Evolutionary conservation across 2,329 filamentous ascomycete species (phyloP).

Genomic region (Didymella arachidicola): DNA sequence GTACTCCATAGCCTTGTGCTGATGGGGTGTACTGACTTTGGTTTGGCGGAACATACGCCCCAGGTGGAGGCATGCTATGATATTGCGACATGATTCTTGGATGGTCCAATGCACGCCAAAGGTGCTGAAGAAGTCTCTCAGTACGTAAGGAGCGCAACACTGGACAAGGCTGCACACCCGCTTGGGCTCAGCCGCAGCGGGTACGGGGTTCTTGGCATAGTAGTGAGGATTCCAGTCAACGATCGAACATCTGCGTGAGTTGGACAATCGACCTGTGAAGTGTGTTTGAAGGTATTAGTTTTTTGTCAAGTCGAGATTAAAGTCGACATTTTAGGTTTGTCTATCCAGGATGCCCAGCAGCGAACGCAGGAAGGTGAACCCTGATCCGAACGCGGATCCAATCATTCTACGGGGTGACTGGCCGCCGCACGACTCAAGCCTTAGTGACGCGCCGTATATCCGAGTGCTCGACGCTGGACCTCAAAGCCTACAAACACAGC

Average conservation of each 20-base stretch:
- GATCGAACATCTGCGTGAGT: neutral
- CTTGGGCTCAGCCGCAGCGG: conserved; percentile 20
- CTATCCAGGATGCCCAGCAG: conserved; percentile 1
- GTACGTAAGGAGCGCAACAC: conserved; percentile 4
- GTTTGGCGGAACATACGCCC: conserved; percentile 38
- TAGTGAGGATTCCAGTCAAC: conserved; percentile 9
- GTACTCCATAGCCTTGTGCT: conserved; percentile 28
- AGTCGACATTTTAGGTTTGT: neutral
- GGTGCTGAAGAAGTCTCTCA: neutral
- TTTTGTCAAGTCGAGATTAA: neutral
- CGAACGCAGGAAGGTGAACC: conserved; percentile 12
- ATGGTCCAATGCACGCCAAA: neutral
- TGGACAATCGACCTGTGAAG: neutral
- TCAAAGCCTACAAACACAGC: too few species aligned
- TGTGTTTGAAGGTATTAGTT: neutral
- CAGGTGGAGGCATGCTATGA: conserved; percentile 39
- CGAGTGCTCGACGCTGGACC: neutral
- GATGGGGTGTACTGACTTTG: conserved; percentile 26
- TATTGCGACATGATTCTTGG: conserved; percentile 43
- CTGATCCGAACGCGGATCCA: conserved; percentile 9
- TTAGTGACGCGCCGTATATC: conserved; percentile 11
- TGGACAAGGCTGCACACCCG: conserved; percentile 12
- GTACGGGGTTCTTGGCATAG: conserved; percentile 21
- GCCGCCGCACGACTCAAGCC: conserved; percentile 6
- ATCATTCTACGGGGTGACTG: conserved; percentile 15